phyloP scores from a whole-genome alignment of 108 stramenopile genomes.

The Licmophora abbreviata region DNA sequence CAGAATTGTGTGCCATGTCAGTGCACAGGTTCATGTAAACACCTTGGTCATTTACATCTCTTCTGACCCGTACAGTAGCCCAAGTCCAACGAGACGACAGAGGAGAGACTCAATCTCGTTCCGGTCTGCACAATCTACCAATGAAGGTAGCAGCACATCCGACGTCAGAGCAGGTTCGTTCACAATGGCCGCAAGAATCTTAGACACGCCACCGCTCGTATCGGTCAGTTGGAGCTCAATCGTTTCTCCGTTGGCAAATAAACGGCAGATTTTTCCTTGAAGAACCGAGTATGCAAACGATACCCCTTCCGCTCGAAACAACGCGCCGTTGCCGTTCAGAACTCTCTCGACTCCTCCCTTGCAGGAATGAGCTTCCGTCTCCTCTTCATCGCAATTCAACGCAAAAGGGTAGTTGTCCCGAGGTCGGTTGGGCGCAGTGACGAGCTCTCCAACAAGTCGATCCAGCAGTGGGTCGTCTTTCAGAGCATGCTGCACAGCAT shows the following conservation, averaged over 20 bases:
- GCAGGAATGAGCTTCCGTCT: slow-evolving; percentile 3
- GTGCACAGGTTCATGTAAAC: too few relatives aligned
- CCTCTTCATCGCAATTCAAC: slow-evolving; percentile 14
- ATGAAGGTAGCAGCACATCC: too few relatives aligned
- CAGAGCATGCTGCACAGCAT: slow-evolving; percentile 39
- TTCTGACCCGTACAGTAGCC: too few relatives aligned
- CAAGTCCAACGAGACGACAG: too few relatives aligned
- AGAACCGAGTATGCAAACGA: slow-evolving; percentile 55
- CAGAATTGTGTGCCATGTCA: too few relatives aligned
- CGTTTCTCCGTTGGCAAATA: slow-evolving; percentile 48
- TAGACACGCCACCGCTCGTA: too few relatives aligned
- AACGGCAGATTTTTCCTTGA: slow-evolving; percentile 14
- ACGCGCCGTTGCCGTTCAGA: slow-evolving; percentile 19
- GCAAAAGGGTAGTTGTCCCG: slow-evolving; percentile 42
- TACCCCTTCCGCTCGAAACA: slow-evolving; percentile 71
- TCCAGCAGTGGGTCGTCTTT: slow-evolving; percentile 57
- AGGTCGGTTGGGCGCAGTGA: slow-evolving; percentile 56
- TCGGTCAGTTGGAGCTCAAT: too few relatives aligned
- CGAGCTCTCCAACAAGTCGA: slow-evolving; percentile 57
- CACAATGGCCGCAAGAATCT: too few relatives aligned
- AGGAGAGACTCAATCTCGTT: too few relatives aligned
- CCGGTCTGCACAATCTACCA: too few relatives aligned
- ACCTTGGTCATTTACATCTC: too few relatives aligned
- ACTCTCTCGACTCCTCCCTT: slow-evolving; percentile 20
- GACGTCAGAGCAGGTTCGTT: too few relatives aligned